These are phyloP conservation scores for Fusarium torreyae DNA, from an alignment of 2,329 filamentous ascomycete genomes.

Conservation along the genomic window DNA sequence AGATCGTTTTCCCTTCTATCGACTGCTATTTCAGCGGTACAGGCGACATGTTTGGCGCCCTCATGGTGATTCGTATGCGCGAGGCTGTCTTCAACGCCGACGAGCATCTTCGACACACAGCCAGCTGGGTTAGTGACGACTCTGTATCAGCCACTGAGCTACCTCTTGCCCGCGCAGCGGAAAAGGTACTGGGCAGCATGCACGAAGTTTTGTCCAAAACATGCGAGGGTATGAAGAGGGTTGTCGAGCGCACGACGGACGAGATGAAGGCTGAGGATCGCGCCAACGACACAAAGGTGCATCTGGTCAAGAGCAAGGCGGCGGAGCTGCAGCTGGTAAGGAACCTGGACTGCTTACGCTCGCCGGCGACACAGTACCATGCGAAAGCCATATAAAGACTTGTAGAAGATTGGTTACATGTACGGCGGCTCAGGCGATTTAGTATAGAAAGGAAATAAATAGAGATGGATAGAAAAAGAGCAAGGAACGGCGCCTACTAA, in stretches of 20 bases:
- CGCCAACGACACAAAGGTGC: constrained; percentile 68
- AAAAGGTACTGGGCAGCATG: constrained; percentile 94
- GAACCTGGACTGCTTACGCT: constrained; percentile 77
- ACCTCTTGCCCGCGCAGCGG: constrained; percentile 85
- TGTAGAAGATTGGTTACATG: background rate
- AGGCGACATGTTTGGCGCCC: constrained; percentile 97
- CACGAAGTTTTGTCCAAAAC: constrained; percentile 84
- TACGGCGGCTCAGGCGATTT: background rate
- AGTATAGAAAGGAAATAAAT: constrained; percentile 30
- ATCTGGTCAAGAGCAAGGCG: constrained; percentile 83
- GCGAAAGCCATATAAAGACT: constrained; percentile 64
- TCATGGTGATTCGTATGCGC: constrained; percentile 88
- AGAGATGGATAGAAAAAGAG: constrained; percentile 34
- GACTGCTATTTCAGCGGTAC: constrained; percentile 97
- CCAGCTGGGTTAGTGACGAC: constrained; percentile 85
- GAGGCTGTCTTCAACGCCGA: constrained; percentile 75
- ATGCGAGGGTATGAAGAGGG: constrained; percentile 72
- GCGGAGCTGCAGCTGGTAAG: constrained; percentile 88
- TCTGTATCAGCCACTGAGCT: constrained; percentile 77
- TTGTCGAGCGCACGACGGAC: constrained; percentile 62
- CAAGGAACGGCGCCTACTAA: constrained; percentile 14
- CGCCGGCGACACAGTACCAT: constrained; percentile 75
- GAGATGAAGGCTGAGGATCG: constrained; percentile 62
- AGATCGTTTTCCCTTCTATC: constrained; percentile 86
- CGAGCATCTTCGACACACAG: constrained; percentile 63